Evolutionary conservation across 2,329 filamentous ascomycete genomes (phyloP).

Genomic region (Aaosphaeria pasadenensis): DNA sequence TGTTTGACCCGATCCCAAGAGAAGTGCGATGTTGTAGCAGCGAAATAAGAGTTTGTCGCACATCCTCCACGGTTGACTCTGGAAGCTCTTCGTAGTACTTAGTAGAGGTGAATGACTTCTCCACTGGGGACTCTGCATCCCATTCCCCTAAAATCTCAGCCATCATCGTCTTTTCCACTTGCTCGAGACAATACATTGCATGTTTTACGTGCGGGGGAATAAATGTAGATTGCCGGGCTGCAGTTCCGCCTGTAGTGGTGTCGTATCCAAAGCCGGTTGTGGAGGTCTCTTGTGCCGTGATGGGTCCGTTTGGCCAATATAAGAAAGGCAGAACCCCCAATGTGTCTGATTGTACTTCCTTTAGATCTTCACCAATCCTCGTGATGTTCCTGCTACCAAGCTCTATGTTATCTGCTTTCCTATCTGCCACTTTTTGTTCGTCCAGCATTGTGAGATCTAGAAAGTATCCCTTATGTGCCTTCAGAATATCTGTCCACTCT

Average conservation of each 20-base stretch:
- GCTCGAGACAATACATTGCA: slow-evolving; percentile 15
- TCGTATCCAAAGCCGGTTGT: not conserved
- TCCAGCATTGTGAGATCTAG: slow-evolving; percentile 15
- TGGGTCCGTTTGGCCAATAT: slow-evolving; percentile 16
- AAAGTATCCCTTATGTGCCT: slow-evolving; percentile 11
- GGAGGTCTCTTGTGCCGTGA: not conserved
- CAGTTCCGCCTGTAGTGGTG: not conserved
- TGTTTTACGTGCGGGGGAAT: slow-evolving; percentile 1
- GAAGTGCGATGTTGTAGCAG: slow-evolving; percentile 1
- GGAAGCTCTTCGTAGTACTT: slow-evolving; percentile 21
- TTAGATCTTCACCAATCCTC: not conserved
- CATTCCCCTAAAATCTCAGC: slow-evolving; percentile 9
- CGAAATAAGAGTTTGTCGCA: slow-evolving; percentile 1
- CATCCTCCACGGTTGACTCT: slow-evolving; percentile 10
- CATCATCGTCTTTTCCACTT: slow-evolving; percentile 21
- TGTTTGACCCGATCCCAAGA: not conserved
- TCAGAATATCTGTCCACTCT: slow-evolving; percentile 19
- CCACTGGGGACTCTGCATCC: slow-evolving; percentile 9
- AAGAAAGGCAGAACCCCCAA: slow-evolving; percentile 22
- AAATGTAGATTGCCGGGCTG: not conserved
- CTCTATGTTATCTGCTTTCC: not conserved
- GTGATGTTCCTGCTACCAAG: not conserved
- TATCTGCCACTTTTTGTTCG: not conserved
- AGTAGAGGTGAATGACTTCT: slow-evolving; percentile 21
- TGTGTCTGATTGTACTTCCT: too few relatives aligned